These are phyloP conservation scores for Rubia peregrina DNA, from an alignment of 305 asterid genomes.

Conservation along the genomic window DNA sequence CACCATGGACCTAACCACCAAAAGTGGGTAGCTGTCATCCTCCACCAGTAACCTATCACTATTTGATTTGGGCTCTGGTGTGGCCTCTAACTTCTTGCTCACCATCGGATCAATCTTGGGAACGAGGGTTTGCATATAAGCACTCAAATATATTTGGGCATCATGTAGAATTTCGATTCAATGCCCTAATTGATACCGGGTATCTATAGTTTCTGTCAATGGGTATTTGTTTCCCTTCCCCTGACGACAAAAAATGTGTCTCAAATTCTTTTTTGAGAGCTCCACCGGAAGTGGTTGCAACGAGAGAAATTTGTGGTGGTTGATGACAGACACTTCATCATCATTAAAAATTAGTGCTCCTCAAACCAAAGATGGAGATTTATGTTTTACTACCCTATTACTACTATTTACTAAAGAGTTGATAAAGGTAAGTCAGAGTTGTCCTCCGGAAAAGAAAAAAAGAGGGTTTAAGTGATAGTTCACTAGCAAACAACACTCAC, in stretches of 20 bases:
- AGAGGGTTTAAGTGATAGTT: no score
- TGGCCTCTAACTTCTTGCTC: conserved; percentile 10
- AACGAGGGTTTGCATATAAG: conserved; percentile 56
- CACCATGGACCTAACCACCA: conserved; percentile 79
- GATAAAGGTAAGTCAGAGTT: no score
- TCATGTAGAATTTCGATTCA: conserved; percentile 58
- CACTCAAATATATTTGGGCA: conserved; percentile 67
- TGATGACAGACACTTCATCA: no score
- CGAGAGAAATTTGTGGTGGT: no score
- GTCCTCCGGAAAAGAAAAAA: no score
- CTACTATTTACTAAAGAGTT: no score
- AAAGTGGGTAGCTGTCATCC: conserved; percentile 59
- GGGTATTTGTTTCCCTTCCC: conserved; percentile 34
- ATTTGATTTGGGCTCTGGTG: conserved; percentile 30
- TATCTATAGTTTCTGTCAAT: conserved; percentile 41
- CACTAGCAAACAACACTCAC: no score
- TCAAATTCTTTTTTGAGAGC: conserved; percentile 28
- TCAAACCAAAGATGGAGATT: no score
- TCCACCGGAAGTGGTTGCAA: no score
- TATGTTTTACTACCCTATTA: no score
- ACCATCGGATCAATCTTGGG: conserved; percentile 34
- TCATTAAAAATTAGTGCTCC: no score
- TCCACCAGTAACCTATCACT: conserved; percentile 44
- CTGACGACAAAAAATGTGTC: conserved; percentile 19
- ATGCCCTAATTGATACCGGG: conserved; percentile 55